Evolutionary conservation across 2,329 filamentous ascomycete species (phyloP).

Genomic region (Colletotrichum euphorbiae): DNA sequence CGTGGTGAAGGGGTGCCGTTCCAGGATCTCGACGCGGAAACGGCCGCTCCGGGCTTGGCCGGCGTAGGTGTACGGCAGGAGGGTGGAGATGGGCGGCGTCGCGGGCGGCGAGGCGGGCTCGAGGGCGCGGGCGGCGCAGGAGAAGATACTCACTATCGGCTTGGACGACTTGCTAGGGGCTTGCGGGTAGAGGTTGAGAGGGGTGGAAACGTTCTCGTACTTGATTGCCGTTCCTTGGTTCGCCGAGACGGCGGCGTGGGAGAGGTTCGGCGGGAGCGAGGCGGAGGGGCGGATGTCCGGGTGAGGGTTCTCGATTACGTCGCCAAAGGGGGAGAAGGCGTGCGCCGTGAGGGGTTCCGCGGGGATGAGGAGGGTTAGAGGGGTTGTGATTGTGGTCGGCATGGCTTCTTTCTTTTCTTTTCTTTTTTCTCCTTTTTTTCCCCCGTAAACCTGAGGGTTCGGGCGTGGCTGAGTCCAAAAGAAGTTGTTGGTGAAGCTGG

Average conservation of each 20-base stretch:
- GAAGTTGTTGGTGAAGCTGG: neutral
- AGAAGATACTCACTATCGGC: constrained; percentile 88
- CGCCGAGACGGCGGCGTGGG: constrained; percentile 64
- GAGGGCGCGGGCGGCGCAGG: constrained; percentile 77
- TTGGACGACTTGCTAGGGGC: constrained; percentile 69
- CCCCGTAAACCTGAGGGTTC: too few species aligned
- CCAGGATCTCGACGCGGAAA: constrained; percentile 80
- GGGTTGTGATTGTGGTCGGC: constrained; percentile 25
- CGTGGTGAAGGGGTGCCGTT: constrained; percentile 92
- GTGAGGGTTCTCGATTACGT: constrained; percentile 81
- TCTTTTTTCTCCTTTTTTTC: too few species aligned
- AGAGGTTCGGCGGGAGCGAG: constrained; percentile 53
- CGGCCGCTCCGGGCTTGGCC: constrained; percentile 34
- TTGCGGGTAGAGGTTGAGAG: constrained; percentile 77
- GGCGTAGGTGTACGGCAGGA: constrained; percentile 38
- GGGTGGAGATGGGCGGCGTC: constrained; percentile 33
- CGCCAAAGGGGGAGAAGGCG: constrained; percentile 83
- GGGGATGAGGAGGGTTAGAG: constrained; percentile 56
- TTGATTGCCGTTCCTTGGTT: constrained; percentile 94
- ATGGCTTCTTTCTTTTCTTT: neutral
- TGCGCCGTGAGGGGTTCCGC: constrained; percentile 75
- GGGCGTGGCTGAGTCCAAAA: neutral
- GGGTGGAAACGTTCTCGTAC: constrained; percentile 81
- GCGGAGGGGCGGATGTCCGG: constrained; percentile 64
- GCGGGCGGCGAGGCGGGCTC: constrained; percentile 19